phyloP scores from a whole-genome alignment of 2,329 filamentous ascomycete species.

The Colletotrichum trifolii region DNA sequence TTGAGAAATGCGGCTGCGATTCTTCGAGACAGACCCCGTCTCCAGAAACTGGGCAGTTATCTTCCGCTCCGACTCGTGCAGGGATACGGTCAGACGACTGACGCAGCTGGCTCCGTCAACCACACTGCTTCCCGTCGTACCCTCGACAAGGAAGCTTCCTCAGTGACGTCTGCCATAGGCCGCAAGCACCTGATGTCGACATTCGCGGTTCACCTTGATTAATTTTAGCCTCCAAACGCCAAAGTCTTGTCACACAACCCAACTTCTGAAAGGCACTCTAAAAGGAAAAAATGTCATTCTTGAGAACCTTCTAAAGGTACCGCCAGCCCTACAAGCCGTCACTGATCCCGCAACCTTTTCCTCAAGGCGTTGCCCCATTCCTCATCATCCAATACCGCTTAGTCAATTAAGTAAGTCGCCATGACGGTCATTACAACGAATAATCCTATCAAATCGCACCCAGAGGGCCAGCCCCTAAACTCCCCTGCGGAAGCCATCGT shows the following conservation, averaged over 20 bases:
- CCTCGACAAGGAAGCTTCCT: neutral
- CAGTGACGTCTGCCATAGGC: conserved; percentile 2
- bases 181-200: neutral
- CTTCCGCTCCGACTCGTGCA: neutral
- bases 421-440: conserved; percentile 8
- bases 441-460: neutral
- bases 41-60: conserved; percentile 13
- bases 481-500: conserved; percentile 5
- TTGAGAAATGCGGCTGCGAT: conserved; percentile 1
- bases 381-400: neutral
- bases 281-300: conserved; percentile 5
- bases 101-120: neutral
- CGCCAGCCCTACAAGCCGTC: conserved; percentile 4
- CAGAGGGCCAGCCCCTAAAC: neutral
- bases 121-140: neutral
- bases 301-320: conserved; percentile 9
- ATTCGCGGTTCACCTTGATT: neutral
- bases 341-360: conserved; percentile 15
- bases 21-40: conserved; percentile 19
- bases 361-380: neutral
- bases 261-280: neutral
- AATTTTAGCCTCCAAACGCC: neutral
- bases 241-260: neutral
- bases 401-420: conserved; percentile 7
- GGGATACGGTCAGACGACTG: conserved; percentile 1